Evolutionary conservation across 1,284 basidiomycete species (phyloP), one percentile per base, ranked within the genome.

Genomic region (Rhodotorula sp.): DNA sequence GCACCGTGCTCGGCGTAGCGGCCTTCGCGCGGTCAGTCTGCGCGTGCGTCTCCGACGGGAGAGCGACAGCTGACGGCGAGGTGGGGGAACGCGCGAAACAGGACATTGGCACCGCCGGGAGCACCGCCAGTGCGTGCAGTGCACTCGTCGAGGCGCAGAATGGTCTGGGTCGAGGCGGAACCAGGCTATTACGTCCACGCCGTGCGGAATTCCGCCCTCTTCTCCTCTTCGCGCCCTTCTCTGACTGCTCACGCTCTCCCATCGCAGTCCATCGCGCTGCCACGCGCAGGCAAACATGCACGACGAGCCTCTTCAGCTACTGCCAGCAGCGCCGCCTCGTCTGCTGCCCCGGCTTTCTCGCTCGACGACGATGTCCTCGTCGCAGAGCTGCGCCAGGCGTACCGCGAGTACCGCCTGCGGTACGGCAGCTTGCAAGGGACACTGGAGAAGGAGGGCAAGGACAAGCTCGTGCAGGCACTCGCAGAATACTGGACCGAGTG

Each of bases 161-260:
- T 77, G 74, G 48, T 76, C 52, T 77, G 75, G 72, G 3, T 73
- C 19, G 70, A 77, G 58, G 59, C 67, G 2, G 76, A 77, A 56
- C 63, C 60, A 17, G 74, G 68, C n/a, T 64, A 64, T 19, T 65
- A 66, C 49, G n/a, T 77, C 14, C 74, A 77, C 42, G 72, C 69
- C 16, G 76, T 74, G 16, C 14, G 74, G 49, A 9, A 16, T n/a
- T 21, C 23, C 17, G 8, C 56, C 25, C 63, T 46, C 49, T 9
- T 5, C 42, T 34, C 63, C 45, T 25, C 61, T 12, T 4, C 46
- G 9, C 8, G 34, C 14, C 17, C 27, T 17, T 9, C 27, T 23
- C 7, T 4, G 21, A 2, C 50, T 41, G 13, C 44, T 46, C 21
- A 19, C 14, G 12, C 8, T 19, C 4, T 27, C 23, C 4, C 5